Percentiles rank a stretch among this genome's conserved stretches.
Evolutionary conservation across 2,329 filamentous ascomycete genomes (phyloP).

Genomic region (Nakataea oryzae): DNA sequence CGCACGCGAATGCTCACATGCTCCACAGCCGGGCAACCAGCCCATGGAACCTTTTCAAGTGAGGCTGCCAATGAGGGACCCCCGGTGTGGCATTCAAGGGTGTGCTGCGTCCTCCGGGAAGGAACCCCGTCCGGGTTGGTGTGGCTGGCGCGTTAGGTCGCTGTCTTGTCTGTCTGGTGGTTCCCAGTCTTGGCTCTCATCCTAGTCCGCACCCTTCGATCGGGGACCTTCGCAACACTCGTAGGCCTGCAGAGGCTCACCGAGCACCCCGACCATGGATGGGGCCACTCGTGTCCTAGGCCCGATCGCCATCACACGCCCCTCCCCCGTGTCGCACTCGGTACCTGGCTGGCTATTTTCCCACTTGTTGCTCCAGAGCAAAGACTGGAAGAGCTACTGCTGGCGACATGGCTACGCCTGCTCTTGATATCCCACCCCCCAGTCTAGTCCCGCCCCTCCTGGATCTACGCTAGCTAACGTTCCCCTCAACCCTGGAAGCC

Average conservation of each 20-base stretch:
- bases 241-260: neutral
- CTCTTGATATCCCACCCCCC: neutral
- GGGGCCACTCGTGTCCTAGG: neutral
- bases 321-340: too few relatives aligned
- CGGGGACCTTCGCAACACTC: neutral
- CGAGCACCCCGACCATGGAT: neutral
- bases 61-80: neutral
- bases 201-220: neutral
- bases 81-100: neutral
- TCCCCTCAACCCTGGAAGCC: neutral
- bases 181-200: neutral
- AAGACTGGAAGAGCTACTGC: neutral
- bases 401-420: too few relatives aligned
- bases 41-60: neutral
- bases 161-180: neutral
- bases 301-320: neutral
- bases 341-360: neutral
- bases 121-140: neutral
- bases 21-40: neutral
- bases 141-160: neutral
- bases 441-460: neutral
- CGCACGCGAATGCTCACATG: neutral
- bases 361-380: neutral
- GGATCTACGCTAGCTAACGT: neutral
- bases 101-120: neutral